These are phyloP conservation scores for Clitoria ternatea DNA, from an alignment of 306 rosid genomes.

Conservation along the genomic window DNA sequence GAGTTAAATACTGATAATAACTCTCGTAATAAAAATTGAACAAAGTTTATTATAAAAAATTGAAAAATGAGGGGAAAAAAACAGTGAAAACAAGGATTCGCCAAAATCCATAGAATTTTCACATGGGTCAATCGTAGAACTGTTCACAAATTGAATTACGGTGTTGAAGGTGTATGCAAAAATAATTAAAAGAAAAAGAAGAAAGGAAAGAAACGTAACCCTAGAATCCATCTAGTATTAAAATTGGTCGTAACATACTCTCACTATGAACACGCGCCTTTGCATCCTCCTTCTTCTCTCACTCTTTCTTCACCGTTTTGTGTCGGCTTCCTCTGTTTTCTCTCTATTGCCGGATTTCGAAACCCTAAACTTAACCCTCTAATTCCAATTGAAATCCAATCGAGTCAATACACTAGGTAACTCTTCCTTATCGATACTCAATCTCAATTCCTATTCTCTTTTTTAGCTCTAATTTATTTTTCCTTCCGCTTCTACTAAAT, in stretches of 20 bases:
- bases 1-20: too few relatives aligned
- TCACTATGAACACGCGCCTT: slow-evolving; percentile 29
- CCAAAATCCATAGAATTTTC: too few relatives aligned
- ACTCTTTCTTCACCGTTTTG: slow-evolving; percentile 17
- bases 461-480: not conserved
- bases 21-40: too few relatives aligned
- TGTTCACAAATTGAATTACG: not conserved
- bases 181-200: not conserved
- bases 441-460: not conserved
- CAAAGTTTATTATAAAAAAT: too few relatives aligned
- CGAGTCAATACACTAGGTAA: slow-evolving; percentile 12
- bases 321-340: not conserved
- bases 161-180: not conserved
- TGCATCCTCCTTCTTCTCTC: slow-evolving; percentile 16
- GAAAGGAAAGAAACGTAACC: slow-evolving; percentile 21
- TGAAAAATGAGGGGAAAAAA: too few relatives aligned
- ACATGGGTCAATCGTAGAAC: too few relatives aligned
- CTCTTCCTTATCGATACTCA: not conserved
- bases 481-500: not conserved
- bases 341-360: not conserved
- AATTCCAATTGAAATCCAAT: not conserved
- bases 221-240: slow-evolving; percentile 3
- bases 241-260: slow-evolving; percentile 7
- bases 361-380: not conserved
- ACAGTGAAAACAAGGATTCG: too few relatives aligned